Conservation (phyloP, 164 flowering plant genomes). For the Stephania yunnanensis region DNA sequence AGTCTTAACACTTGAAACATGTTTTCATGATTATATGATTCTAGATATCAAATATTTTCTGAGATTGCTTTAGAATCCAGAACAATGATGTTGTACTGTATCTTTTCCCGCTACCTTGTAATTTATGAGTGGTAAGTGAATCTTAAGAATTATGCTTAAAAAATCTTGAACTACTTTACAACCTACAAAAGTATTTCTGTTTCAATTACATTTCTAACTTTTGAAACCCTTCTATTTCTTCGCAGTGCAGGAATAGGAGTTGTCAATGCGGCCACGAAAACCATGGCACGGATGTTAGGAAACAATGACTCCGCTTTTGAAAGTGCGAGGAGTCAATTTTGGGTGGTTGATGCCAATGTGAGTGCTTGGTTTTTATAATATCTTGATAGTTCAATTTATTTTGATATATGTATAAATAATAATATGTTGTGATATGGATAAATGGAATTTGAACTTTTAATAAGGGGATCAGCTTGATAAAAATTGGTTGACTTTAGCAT, state of each 20-base stretch:
- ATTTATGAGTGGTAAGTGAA: not conserved
- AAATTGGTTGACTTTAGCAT: too few species aligned
- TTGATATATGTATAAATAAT: not conserved
- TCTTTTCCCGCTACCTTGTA: not conserved
- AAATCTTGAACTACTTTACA: not conserved
- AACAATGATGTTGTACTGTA: not conserved
- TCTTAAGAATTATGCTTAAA: too few species aligned
- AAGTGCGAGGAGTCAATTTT: conserved; percentile 91
- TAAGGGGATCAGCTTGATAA: too few species aligned
- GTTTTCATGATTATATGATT: too few species aligned
- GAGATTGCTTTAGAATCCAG: not conserved
- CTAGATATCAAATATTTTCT: not conserved
- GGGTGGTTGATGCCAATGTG: conserved; percentile 96
- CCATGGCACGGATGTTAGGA: conserved; percentile 97
- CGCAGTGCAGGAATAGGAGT: conserved; percentile 98
- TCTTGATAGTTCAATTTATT: too few species aligned
- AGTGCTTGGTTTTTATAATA: conserved; percentile 16
- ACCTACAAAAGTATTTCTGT: not conserved
- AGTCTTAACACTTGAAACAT: too few species aligned
- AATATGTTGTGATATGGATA: too few species aligned
- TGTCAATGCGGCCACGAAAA: conserved; percentile 87
- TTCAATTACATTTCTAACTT: not conserved
- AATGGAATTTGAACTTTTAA: too few species aligned
- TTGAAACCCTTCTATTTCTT: not conserved
- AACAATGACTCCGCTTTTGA: conserved; percentile 82